These are phyloP conservation scores for Leishmania guyanensis DNA, from an alignment of 208 protist species.

Conservation along the genomic window DNA sequence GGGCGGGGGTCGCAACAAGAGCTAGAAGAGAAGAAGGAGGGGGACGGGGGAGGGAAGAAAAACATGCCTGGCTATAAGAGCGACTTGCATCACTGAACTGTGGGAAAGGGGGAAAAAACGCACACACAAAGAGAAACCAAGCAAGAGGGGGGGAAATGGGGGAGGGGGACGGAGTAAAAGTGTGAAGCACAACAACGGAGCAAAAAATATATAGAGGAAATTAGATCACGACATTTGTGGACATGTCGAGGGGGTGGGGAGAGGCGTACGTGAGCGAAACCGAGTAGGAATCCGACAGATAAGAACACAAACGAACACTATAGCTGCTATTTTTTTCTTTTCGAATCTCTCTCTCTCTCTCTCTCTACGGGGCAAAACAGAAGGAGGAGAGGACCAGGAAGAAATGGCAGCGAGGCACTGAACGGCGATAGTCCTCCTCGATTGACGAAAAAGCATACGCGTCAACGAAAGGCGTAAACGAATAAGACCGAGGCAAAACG, in stretches of 20 bases:
- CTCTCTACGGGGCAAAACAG: neutral
- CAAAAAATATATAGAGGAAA: neutral
- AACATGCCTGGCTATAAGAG: neutral
- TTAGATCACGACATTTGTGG: neutral
- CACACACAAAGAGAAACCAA: constrained; percentile 2
- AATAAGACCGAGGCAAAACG: neutral
- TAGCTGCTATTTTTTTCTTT: neutral
- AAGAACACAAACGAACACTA: neutral
- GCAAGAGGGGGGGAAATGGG: neutral
- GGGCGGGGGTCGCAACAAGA: neutral
- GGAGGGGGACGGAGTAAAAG: too few relatives aligned
- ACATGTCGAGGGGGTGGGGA: neutral
- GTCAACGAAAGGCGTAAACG: neutral
- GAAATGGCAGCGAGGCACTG: neutral
- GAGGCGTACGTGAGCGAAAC: neutral
- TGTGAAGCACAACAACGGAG: neutral
- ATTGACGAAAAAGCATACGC: neutral
- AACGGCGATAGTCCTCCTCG: neutral
- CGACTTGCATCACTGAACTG: neutral
- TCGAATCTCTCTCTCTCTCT: neutral
- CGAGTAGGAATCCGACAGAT: neutral
- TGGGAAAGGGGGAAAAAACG: neutral
- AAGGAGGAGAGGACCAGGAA: neutral
- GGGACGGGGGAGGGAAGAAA: neutral
- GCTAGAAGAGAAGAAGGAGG: neutral